Conservation (phyloP, 495 filamentous ascomycete species). For the Entonaema liquescens region DNA sequence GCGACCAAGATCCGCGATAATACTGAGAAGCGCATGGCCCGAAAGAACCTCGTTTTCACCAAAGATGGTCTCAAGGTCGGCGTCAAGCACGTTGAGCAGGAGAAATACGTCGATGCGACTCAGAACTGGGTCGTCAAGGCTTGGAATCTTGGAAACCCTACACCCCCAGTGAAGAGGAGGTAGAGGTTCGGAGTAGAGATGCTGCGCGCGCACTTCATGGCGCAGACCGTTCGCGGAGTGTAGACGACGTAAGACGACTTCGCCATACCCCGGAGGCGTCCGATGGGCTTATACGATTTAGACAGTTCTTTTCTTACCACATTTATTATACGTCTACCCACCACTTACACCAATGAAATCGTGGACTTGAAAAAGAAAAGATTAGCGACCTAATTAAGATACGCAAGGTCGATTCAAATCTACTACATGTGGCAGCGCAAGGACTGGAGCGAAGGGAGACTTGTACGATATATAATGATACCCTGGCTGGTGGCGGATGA, state of each 20-base stretch:
- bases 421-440: background rate
- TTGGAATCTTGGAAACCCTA: conserved; percentile 69
- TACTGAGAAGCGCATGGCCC: conserved; percentile 79
- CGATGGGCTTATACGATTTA: conserved; percentile 1
- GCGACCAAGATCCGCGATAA: conserved; percentile 71
- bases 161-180: conserved; percentile 49
- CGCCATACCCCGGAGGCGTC: conserved; percentile 2
- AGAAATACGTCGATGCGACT: conserved; percentile 82
- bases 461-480: conserved; percentile 38
- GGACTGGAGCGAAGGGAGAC: conserved; percentile 6
- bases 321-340: conserved; percentile 9
- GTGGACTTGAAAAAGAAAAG: background rate
- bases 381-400: conserved; percentile 2
- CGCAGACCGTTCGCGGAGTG: background rate
- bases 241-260: conserved; percentile 7
- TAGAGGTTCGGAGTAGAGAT: background rate
- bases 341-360: background rate
- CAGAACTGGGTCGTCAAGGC: conserved; percentile 85
- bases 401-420: background rate
- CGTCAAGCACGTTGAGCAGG: conserved; percentile 76
- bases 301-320: background rate
- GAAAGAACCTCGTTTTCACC: conserved; percentile 80
- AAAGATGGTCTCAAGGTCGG: conserved; percentile 86
- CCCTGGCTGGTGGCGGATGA: conserved; percentile 10
- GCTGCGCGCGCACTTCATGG: background rate